These are phyloP conservation scores for Sporothrix protearum DNA, from an alignment of 2,329 filamentous ascomycete species.

Conservation along the genomic window DNA sequence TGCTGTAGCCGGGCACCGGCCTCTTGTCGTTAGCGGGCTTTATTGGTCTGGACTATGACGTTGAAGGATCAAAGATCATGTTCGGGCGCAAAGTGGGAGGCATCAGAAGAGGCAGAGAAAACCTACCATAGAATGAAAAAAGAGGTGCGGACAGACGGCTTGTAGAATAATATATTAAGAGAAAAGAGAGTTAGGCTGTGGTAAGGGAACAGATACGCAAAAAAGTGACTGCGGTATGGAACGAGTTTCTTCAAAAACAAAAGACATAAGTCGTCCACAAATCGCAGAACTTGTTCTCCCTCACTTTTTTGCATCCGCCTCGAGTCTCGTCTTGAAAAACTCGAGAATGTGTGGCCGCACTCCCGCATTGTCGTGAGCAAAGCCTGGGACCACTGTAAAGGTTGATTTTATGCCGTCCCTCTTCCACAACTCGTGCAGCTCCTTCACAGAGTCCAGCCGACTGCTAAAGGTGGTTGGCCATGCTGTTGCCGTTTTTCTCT, in stretches of 20 bases:
- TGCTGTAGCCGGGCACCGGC: background rate
- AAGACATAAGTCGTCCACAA: no score
- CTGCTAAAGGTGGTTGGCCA: background rate
- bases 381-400: background rate
- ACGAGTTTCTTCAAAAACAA: background rate
- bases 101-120: background rate
- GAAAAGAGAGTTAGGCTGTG: no score
- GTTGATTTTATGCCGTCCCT: slow-evolving; percentile 3
- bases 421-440: background rate
- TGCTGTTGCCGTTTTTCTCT: background rate
- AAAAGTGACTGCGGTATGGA: no score
- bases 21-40: background rate
- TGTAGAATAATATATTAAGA: background rate
- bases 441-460: background rate
- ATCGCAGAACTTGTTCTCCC: background rate
- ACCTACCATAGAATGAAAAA: background rate
- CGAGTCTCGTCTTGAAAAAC: slow-evolving; percentile 4
- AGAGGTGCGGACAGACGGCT: background rate
- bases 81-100: background rate
- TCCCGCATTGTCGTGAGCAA: background rate
- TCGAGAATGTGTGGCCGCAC: slow-evolving; percentile 4
- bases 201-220: no score
- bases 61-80: background rate
- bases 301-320: background rate
- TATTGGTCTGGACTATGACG: background rate